A percentile compares a stretch with the other conserved stretches of the same genome.
These are phyloP conservation scores for Salix suchowensis DNA, from an alignment of 345 rosid species.

Conservation along the genomic window DNA sequence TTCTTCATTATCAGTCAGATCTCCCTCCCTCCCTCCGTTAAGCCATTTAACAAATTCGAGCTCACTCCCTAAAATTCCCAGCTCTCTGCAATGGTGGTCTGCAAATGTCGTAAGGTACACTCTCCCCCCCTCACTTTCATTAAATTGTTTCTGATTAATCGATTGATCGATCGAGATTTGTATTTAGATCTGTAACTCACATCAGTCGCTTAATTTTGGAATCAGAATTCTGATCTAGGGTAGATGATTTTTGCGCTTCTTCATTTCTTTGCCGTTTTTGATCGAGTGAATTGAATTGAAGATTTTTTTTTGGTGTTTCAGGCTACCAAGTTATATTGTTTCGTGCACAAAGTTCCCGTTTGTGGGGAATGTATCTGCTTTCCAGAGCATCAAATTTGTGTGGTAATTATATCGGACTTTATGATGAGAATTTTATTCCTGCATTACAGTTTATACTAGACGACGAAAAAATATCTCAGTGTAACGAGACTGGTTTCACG, in stretches of 20 bases:
- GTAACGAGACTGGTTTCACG: too few relatives aligned
- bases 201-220: background rate
- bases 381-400: slow-evolving; percentile 92
- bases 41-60: background rate
- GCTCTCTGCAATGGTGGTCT: slow-evolving; percentile 27
- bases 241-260: background rate
- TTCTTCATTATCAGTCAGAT: background rate
- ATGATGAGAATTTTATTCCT: background rate
- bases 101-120: slow-evolving; percentile 32
- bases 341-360: slow-evolving; percentile 96
- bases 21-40: background rate
- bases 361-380: slow-evolving; percentile 96
- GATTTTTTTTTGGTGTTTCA: slow-evolving; percentile 28
- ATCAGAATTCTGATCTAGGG: background rate
- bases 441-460: background rate
- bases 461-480: too few relatives aligned
- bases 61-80: background rate
- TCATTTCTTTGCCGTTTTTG: background rate
- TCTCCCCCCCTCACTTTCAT: slow-evolving; percentile 1
- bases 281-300: background rate
- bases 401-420: slow-evolving; percentile 38
- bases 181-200: slow-evolving; percentile 18
- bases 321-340: slow-evolving; percentile 97
- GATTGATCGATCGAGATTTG: background rate
- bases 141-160: background rate